Conservation (phyloP, 345 rosid genomes). For the Garcia nutans region DNA sequence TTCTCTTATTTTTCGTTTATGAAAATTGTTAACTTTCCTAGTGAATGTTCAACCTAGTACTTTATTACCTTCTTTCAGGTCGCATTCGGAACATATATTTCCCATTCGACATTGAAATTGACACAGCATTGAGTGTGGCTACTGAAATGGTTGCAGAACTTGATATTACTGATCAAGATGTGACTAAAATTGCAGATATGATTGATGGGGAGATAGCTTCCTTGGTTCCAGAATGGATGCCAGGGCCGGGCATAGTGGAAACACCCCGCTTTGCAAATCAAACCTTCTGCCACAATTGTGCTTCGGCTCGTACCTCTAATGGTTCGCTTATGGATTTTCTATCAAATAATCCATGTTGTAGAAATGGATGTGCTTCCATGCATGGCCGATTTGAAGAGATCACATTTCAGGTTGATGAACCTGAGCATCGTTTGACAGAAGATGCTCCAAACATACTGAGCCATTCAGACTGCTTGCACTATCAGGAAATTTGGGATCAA, state of each 20-base stretch:
- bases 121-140: slow-evolving; percentile 85
- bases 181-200: slow-evolving; percentile 76
- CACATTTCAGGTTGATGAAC: slow-evolving; percentile 50
- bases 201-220: slow-evolving; percentile 84
- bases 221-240: slow-evolving; percentile 75
- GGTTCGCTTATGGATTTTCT: slow-evolving; percentile 57
- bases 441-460: slow-evolving; percentile 25
- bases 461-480: slow-evolving; percentile 31
- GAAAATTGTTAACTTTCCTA: background rate
- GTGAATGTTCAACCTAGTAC: background rate
- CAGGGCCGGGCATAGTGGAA: slow-evolving; percentile 67
- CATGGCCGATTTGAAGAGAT: slow-evolving; percentile 90
- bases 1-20: background rate
- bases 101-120: slow-evolving; percentile 68
- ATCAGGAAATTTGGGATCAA: slow-evolving; percentile 62
- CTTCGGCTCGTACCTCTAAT: slow-evolving; percentile 64
- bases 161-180: slow-evolving; percentile 79
- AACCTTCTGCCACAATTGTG: slow-evolving; percentile 59
- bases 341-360: slow-evolving; percentile 46
- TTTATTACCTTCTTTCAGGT: slow-evolving; percentile 43
- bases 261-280: slow-evolving; percentile 54
- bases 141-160: slow-evolving; percentile 95
- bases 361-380: slow-evolving; percentile 63
- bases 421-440: slow-evolving; percentile 38
- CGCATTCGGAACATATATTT: slow-evolving; percentile 78